A percentile compares a stretch with the other conserved stretches of the same genome.
Conservation (phyloP, 208 protist species). For the Wallacemonas sp. region DNA sequence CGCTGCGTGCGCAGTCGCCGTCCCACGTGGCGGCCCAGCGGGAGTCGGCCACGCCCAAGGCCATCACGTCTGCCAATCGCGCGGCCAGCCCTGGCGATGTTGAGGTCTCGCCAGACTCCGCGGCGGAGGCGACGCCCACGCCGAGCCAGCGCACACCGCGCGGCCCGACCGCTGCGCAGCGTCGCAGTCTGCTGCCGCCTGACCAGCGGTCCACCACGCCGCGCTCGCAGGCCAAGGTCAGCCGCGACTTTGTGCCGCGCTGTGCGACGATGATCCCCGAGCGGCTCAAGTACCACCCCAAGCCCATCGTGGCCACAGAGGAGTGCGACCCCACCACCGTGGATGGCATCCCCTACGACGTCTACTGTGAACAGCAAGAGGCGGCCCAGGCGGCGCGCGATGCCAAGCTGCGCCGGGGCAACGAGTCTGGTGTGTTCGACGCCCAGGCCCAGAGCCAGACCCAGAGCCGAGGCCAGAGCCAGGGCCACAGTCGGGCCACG, state of each 20-base stretch:
- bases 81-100: no score
- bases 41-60: conserved; percentile 11
- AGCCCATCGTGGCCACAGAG: conserved; percentile 14
- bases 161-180: not conserved
- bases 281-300: conserved; percentile 56
- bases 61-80: no score
- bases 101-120: conserved; percentile 23
- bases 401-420: not conserved
- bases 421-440: not conserved
- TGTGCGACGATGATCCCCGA: conserved; percentile 54
- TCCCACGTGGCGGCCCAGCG: conserved; percentile 23
- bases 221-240: conserved; percentile 1
- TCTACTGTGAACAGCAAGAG: conserved; percentile 9
- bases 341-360: conserved; percentile 7
- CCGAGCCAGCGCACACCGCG: conserved; percentile 14
- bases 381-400: conserved; percentile 14
- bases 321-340: conserved; percentile 14
- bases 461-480: not conserved
- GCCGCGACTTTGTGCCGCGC: conserved; percentile 24
- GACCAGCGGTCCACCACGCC: conserved; percentile 3
- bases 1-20: conserved; percentile 11
- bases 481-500: not conserved
- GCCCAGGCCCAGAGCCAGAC: not conserved
- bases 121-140: conserved; percentile 14
- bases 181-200: not conserved